Percentiles rank a stretch among this genome's conserved stretches.
Evolutionary conservation across 768 basidiomycete genomes (phyloP).

Genomic region (Podaxis sp.): DNA sequence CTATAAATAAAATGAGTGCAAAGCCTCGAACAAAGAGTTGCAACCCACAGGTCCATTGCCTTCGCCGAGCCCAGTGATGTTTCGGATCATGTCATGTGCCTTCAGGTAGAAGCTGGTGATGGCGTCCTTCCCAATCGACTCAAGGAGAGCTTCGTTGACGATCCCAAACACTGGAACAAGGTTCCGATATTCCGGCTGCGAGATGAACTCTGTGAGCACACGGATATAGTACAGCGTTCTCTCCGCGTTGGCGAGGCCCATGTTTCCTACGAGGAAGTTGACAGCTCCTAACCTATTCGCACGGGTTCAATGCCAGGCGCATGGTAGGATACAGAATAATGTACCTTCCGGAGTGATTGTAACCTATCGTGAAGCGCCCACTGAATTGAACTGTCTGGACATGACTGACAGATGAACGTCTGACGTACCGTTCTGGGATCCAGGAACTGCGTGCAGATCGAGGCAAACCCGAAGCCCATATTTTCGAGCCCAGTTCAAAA

Average conservation of each 20-base stretch:
- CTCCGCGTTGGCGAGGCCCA: constrained; percentile 86
- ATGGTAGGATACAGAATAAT: not conserved
- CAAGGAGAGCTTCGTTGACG: constrained; percentile 51
- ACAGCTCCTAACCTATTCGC: constrained; percentile 35
- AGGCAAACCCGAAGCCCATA: constrained; percentile 84
- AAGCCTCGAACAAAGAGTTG: not conserved
- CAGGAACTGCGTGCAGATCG: constrained; percentile 77
- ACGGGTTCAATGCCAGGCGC: not conserved
- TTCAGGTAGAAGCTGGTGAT: constrained; percentile 57
- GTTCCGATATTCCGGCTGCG: constrained; percentile 48
- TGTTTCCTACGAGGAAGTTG: constrained; percentile 64
- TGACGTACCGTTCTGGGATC: constrained; percentile 64
- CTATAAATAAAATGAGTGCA: constrained; percentile 20
- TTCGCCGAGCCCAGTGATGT: constrained; percentile 68
- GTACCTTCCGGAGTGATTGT: constrained; percentile 55
- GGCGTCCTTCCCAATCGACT: constrained; percentile 46
- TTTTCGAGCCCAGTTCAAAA: constrained; percentile 81
- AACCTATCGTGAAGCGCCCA: constrained; percentile 27
- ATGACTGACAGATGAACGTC: not conserved
- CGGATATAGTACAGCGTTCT: constrained; percentile 74
- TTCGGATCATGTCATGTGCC: constrained; percentile 57
- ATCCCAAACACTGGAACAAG: constrained; percentile 62
- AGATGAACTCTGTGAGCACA: constrained; percentile 74
- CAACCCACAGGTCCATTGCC: constrained; percentile 49
- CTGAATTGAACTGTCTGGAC: not conserved